Evolutionary conservation across 2,329 filamentous ascomycete species (phyloP).

Genomic region (Cladosporium sp.): DNA sequence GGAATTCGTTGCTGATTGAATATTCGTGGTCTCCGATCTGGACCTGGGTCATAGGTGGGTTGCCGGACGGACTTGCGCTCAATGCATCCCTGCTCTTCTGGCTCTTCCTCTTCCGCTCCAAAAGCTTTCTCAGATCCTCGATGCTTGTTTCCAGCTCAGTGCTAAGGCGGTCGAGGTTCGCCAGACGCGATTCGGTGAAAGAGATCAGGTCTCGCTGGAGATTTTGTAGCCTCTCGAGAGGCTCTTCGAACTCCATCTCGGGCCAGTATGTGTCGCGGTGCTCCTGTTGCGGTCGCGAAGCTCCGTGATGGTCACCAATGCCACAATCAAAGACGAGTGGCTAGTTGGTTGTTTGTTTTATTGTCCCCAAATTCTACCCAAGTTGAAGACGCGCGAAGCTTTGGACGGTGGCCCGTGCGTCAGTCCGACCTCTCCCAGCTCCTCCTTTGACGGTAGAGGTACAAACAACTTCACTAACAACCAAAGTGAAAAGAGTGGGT

Average conservation of each 20-base stretch:
- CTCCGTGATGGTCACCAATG: background rate
- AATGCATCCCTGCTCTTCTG: constrained; percentile 69
- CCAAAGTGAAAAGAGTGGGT: no score
- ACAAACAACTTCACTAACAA: no score
- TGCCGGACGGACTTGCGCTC: constrained; percentile 54
- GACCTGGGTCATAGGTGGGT: constrained; percentile 49
- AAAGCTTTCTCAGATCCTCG: constrained; percentile 62
- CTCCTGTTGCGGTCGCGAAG: background rate
- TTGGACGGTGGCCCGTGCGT: background rate
- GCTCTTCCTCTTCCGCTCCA: constrained; percentile 71
- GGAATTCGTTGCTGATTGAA: constrained; percentile 78
- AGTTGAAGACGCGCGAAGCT: background rate
- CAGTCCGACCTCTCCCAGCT: no score
- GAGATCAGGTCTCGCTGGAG: constrained; percentile 81
- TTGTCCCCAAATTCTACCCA: background rate
- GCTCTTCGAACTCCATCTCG: constrained; percentile 67
- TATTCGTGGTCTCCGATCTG: constrained; percentile 69
- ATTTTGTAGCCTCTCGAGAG: constrained; percentile 71
- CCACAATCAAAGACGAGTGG: background rate
- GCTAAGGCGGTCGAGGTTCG: constrained; percentile 65
- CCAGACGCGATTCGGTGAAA: constrained; percentile 65
- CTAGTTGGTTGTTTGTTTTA: background rate
- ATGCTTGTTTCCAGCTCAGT: constrained; percentile 61
- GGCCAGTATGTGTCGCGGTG: background rate
- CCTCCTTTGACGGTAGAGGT: no score